Conservation (phyloP, 768 basidiomycete species). For the Brasilioporus rufonigricans region DNA sequence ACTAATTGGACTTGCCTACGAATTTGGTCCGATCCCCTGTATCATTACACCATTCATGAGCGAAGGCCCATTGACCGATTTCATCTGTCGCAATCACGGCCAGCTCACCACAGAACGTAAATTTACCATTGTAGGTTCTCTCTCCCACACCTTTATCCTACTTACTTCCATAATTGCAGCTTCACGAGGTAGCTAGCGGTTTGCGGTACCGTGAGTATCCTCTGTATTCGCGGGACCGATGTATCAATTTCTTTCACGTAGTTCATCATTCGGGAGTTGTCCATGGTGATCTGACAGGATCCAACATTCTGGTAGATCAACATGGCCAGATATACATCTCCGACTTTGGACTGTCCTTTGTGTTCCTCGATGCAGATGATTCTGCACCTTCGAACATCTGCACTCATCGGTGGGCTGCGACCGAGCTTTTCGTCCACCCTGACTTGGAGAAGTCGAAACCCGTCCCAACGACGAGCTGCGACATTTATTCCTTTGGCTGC, state of each 20-base stretch:
- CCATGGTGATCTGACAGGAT: constrained; percentile 17
- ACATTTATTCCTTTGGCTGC: constrained; percentile 15
- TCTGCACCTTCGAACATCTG: constrained; percentile 8
- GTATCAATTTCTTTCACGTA: neutral
- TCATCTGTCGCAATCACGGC: constrained; percentile 1
- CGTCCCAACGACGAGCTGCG: constrained; percentile 7
- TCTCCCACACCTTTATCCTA: neutral
- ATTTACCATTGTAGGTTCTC: constrained; percentile 2
- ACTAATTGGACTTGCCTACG: constrained; percentile 11
- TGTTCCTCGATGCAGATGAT: neutral
- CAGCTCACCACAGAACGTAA: constrained; percentile 1
- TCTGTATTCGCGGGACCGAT: neutral
- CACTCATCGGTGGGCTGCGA: constrained; percentile 9
- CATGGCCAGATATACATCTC: constrained; percentile 7
- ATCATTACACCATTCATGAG: constrained; percentile 15
- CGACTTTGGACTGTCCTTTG: constrained; percentile 14
- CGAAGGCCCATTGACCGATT: constrained; percentile 9
- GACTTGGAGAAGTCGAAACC: constrained; percentile 1
- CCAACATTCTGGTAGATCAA: constrained; percentile 10
- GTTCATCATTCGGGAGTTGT: constrained; percentile 9
- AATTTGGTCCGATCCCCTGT: constrained; percentile 6
- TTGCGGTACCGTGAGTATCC: constrained; percentile 10
- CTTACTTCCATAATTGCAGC: neutral
- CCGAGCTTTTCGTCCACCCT: constrained; percentile 11
- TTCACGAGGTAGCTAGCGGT: constrained; percentile 10